Evolutionary conservation across 108 stramenopile genomes (phyloP).

Genomic region (Pelagomonas calceolata): DNA sequence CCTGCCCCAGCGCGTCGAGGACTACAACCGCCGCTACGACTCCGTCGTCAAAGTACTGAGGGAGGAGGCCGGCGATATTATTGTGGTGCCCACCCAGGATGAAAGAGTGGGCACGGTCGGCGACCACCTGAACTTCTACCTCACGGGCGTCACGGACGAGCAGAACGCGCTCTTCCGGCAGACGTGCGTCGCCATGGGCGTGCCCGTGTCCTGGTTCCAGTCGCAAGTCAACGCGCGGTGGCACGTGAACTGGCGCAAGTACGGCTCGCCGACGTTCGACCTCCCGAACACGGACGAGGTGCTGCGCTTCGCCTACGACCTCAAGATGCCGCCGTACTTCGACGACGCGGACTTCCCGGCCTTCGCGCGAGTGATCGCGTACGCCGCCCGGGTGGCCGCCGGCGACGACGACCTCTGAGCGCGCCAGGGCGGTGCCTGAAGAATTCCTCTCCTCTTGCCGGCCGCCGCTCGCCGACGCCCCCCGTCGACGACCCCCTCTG

Average conservation of each 20-base stretch:
- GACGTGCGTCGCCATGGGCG: slow-evolving; percentile 3
- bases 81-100: slow-evolving; percentile 11
- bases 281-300: slow-evolving; percentile 12
- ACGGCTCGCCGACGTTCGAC: slow-evolving; percentile 14
- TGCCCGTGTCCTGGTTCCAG: slow-evolving; percentile 14
- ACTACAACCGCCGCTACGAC: slow-evolving; percentile 58
- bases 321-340: slow-evolving; percentile 20
- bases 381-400: no score
- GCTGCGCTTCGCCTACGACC: slow-evolving; percentile 16
- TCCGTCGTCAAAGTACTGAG: slow-evolving; percentile 38
- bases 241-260: slow-evolving; percentile 22
- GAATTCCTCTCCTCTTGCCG: no score
- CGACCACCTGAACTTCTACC: slow-evolving; percentile 14
- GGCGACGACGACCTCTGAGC: no score
- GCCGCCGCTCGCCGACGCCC: no score
- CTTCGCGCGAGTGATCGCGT: slow-evolving; percentile 14
- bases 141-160: slow-evolving; percentile 1
- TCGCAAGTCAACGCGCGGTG: slow-evolving; percentile 15
- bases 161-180: slow-evolving; percentile 7
- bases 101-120: slow-evolving; percentile 8
- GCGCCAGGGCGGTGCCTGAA: no score
- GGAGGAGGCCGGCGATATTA: not conserved
- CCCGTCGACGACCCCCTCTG: no score
- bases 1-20: slow-evolving; percentile 55
- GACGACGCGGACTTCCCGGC: slow-evolving; percentile 18